Evolutionary conservation across 805 yeast genomes (phyloP), one percentile per base, ranked within the genome.

Genomic region (Candida insectorum): DNA sequence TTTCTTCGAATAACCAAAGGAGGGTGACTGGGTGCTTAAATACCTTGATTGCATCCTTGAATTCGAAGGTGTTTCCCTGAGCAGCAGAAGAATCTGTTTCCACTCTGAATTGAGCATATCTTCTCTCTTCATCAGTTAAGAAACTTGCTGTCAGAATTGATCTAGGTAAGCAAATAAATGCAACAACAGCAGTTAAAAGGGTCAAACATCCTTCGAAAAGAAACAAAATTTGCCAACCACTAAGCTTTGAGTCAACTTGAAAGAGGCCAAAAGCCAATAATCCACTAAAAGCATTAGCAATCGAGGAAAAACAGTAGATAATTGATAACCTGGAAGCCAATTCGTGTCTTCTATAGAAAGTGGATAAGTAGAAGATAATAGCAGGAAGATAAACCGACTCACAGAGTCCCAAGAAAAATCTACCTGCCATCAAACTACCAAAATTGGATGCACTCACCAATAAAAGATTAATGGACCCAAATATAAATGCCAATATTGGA

Each of bases 191-290:
- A 12, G 61, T 41, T 6, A 53, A 19, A 14, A 70, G 51, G 2
- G 76, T 69, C 24, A 55, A 47, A 12, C 54, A 51, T 10, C 76
- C 76, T 49, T 71, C 75, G 30, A 70, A 54, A 26, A 72, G 46
- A 43, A 71, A 70, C 34, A 72, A 50, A 30, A 65, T 65, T 40
- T 69, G 69, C 77, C 77, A 72, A 3, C 77, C 76, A 11, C 60
- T 47, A 22, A 71, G 51, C 11, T 44, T 41, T 16, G 58, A 47
- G 30, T 60, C 45, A 35, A 69, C 67, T 44, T 69, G 74, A 44
- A 69, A 68, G 20, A 38, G 47, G 2, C 58, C 61, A 30, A 41
- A 54, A 11, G 66, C 48, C 25, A 63, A 45, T 12, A 63, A 48
- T 12, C 70, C 69, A 7, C 62, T 53, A 29, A 62, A 62, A 5